Evolutionary conservation across 306 rosid species (phyloP).

Genomic region (Quercus berberidifolia): DNA sequence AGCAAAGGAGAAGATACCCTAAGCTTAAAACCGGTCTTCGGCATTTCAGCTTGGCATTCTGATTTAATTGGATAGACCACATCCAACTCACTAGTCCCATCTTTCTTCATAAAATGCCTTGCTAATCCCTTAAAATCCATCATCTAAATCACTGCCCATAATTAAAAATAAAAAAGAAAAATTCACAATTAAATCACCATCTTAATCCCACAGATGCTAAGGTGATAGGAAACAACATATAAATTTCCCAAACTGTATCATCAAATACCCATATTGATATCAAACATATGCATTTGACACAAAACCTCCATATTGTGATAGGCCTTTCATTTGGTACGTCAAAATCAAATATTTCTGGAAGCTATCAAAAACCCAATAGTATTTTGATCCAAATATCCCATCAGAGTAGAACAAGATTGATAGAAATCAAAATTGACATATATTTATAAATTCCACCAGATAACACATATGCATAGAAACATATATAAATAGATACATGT

Average conservation of each 20-base stretch:
- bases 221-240: not conserved
- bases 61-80: conserved; percentile 42
- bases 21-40: conserved; percentile 72
- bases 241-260: conserved; percentile 1
- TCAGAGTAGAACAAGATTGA: not conserved
- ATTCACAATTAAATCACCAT: not conserved
- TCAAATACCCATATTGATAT: not conserved
- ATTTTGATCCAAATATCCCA: not conserved
- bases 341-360: not conserved
- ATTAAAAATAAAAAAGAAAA: conserved; percentile 10
- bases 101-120: conserved; percentile 24
- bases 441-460: not conserved
- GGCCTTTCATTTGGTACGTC: not conserved
- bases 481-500: not conserved
- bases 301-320: not conserved
- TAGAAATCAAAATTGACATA: not conserved
- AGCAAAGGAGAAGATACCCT: conserved; percentile 47
- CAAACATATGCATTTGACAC: not conserved
- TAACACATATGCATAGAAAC: not conserved
- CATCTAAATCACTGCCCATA: conserved; percentile 24
- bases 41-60: conserved; percentile 49
- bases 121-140: conserved; percentile 24
- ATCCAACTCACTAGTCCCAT: conserved; percentile 41
- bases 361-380: not conserved
- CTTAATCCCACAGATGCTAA: too few species aligned